Evolutionary conservation across 2,329 filamentous ascomycete species (phyloP).

Genomic region (Alternaria sp.): DNA sequence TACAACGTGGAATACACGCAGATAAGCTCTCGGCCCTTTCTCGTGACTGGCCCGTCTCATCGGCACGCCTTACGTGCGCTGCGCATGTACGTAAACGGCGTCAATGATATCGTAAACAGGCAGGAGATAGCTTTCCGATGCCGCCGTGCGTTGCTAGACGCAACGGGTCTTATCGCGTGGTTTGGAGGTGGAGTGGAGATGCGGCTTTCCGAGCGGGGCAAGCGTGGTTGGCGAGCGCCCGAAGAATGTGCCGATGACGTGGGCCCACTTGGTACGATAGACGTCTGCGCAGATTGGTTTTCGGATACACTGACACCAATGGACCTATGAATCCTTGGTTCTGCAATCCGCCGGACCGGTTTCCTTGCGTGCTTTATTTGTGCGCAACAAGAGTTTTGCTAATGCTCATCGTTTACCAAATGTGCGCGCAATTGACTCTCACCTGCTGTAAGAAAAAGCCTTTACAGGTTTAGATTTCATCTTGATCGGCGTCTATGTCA

Average conservation of each 20-base stretch:
- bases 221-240: background rate
- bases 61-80: background rate
- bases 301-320: too few relatives aligned
- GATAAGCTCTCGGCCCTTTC: slow-evolving; percentile 8
- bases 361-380: too few relatives aligned
- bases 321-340: too few relatives aligned
- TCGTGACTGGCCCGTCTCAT: slow-evolving; percentile 1
- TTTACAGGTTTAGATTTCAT: too few relatives aligned
- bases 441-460: too few relatives aligned
- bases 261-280: background rate
- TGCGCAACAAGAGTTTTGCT: too few relatives aligned
- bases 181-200: slow-evolving; percentile 8
- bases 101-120: background rate
- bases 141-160: background rate
- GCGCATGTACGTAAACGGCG: slow-evolving; percentile 7
- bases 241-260: slow-evolving; percentile 1
- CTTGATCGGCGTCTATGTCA: too few relatives aligned
- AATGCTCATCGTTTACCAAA: too few relatives aligned
- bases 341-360: too few relatives aligned
- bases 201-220: slow-evolving; percentile 1
- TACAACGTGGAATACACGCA: background rate
- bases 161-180: slow-evolving; percentile 10
- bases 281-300: background rate
- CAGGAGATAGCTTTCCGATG: slow-evolving; percentile 3
- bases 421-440: too few relatives aligned